A percentile compares a stretch with the other conserved stretches of the same genome.
These are phyloP conservation scores for Pleurozium schreberi DNA, from an alignment of 225 moss, liverwort and hornwort genomes.

Conservation along the genomic window DNA sequence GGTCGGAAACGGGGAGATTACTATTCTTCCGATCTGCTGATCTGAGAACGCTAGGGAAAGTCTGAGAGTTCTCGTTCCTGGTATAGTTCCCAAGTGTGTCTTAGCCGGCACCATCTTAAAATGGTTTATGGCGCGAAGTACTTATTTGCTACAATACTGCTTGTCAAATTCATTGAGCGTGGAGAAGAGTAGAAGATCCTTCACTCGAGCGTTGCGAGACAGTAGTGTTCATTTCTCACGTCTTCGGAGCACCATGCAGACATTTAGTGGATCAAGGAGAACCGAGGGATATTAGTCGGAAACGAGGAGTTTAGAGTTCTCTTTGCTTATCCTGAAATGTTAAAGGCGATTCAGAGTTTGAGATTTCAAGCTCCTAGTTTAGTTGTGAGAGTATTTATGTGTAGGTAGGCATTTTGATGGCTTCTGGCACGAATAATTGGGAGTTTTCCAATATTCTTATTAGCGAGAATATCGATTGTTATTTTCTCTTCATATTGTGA, in stretches of 20 bases:
- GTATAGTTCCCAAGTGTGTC: neutral
- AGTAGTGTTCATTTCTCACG: neutral
- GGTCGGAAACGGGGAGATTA: neutral
- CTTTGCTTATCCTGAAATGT: neutral
- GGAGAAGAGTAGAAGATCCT: neutral
- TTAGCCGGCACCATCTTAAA: neutral
- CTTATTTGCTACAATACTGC: neutral
- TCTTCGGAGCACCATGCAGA: neutral
- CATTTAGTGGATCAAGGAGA: neutral
- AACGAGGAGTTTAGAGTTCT: neutral
- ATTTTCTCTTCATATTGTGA: neutral
- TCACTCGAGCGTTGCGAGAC: neutral
- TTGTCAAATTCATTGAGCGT: neutral
- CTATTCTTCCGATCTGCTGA: neutral
- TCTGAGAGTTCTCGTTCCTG: neutral
- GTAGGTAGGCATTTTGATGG: neutral
- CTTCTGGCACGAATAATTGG: neutral
- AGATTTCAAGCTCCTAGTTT: neutral
- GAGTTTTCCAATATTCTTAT: neutral
- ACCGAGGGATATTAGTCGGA: neutral
- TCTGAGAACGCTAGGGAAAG: neutral
- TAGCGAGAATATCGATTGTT: neutral
- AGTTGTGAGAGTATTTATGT: neutral
- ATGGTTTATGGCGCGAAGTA: neutral
- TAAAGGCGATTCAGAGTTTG: neutral